These are phyloP conservation scores for Euryodendron excelsum DNA, from an alignment of 148 eudicot species.

Conservation along the genomic window DNA sequence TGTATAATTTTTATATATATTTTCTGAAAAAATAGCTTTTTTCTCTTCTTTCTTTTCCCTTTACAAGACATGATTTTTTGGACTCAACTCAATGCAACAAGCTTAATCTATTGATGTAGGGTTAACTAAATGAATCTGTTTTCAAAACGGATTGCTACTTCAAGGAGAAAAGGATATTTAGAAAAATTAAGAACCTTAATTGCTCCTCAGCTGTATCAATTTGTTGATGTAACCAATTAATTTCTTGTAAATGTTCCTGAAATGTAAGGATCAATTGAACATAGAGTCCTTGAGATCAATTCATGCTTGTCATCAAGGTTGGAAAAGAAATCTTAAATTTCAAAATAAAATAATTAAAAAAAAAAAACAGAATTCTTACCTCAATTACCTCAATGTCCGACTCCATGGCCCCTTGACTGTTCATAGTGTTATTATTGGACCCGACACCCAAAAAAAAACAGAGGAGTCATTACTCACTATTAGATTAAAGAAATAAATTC, in stretches of 20 bases:
- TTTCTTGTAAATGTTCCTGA: slow-evolving; percentile 55
- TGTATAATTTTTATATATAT: no score
- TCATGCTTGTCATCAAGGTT: no score
- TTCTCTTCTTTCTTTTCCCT: no score
- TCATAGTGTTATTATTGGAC: neutral
- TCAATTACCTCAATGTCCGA: neutral
- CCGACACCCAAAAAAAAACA: neutral
- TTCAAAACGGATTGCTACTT: no score
- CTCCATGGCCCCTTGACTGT: slow-evolving; percentile 9
- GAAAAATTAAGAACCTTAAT: slow-evolving; percentile 40
- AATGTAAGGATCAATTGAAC: neutral
- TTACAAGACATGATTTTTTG: no score
- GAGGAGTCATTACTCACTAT: neutral
- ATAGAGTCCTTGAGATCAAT: neutral
- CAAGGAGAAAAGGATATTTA: no score
- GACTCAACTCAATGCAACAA: no score
- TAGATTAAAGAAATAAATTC: neutral
- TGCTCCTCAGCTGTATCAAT: slow-evolving; percentile 53
- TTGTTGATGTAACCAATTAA: slow-evolving; percentile 48
- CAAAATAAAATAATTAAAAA: neutral
- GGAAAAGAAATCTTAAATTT: neutral
- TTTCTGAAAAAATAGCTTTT: no score
- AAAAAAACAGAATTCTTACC: neutral
- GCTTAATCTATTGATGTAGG: no score
- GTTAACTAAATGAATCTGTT: neutral